Base-by-base conservation (phyloP, 2,329 filamentous ascomycete species). In the Aspergillus fumigatiaffinis region DNA sequence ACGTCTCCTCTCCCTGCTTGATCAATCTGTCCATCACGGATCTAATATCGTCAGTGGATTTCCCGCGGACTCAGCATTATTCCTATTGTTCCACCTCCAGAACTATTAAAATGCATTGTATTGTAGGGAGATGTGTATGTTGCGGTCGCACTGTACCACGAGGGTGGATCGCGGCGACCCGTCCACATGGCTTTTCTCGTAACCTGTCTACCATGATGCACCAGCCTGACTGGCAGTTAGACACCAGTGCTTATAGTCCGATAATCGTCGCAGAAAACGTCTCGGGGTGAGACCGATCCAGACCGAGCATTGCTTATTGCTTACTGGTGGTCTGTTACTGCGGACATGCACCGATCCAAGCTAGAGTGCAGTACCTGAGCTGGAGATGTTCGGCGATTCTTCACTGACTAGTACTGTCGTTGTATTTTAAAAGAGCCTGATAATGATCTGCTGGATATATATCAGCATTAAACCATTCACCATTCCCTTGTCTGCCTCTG, bases 111-210 rank as follows among this genome's bases (percentile, higher is more conserved):
- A 35, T 35, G 32, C 32, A 35, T 35, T 44, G 50, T 55, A 57
- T 38, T 20, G 41, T 49, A 29, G 10, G 17, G 9, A 21, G 21
- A 17, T 44, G 23, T 51, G 51, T 56, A 51, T 50, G 54, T 54
- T 52, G 41, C 47, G 46, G 53, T 51, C 50, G 53, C 51, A 51
- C 52, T 57, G 63, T 66, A 59, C 64, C 64, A 66, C 63, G 62
- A 64, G 64, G 63, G 58, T 57, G 52, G 64, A 61, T 60, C 59
- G 58, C 58, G 50, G 59, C 55, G 53, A 63, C 59, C 38, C 63
- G 60, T 63, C 62, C 61, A 64, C 63, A 66, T 66, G 63, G 62
- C 60, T 61, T 53, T 54, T 48, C 60, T 47, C 51, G 60, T 56
- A 63, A 59, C 50, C 57, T 51, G 25, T 59, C 51, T 52, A 25